A percentile compares a stretch with the other conserved stretches of the same genome.
Evolutionary conservation across 345 rosid species (phyloP).

Genomic region (Crucihimalaya himalaica): DNA sequence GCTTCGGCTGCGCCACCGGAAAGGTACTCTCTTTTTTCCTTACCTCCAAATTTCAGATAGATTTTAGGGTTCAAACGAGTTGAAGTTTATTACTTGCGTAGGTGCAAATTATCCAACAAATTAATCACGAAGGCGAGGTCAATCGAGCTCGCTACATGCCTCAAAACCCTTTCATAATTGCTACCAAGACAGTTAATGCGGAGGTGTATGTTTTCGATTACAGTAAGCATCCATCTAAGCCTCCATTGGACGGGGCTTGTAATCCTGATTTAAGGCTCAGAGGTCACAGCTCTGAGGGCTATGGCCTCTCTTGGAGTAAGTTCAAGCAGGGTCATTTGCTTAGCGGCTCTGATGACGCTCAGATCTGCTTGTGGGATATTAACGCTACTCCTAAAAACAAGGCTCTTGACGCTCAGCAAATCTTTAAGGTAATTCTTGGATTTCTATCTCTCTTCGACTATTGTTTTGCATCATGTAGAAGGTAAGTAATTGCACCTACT

Average conservation of each 20-base stretch:
- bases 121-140: conserved; percentile 98
- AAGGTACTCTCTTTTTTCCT: conserved; percentile 53
- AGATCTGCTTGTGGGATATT: conserved; percentile 97
- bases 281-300: conserved; percentile 96
- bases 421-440: conserved; percentile 58
- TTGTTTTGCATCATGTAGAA: conserved; percentile 6
- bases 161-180: conserved; percentile 84
- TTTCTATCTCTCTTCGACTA: not conserved
- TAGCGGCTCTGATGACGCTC: conserved; percentile 98
- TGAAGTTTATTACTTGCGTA: conserved; percentile 24
- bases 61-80: not conserved
- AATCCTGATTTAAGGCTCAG: conserved; percentile 86
- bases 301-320: conserved; percentile 97
- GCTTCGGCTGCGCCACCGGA: conserved; percentile 85
- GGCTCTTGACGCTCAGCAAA: conserved; percentile 80
- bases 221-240: conserved; percentile 92
- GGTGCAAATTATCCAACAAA: conserved; percentile 98
- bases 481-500: not conserved
- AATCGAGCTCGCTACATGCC: conserved; percentile 98
- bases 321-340: conserved; percentile 90
- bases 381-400: conserved; percentile 77
- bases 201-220: conserved; percentile 96
- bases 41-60: not conserved
- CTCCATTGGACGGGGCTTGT: conserved; percentile 88
- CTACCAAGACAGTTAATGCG: conserved; percentile 94